phyloP scores from a whole-genome alignment of 2,329 filamentous ascomycete species.

The Alternaria solani region DNA sequence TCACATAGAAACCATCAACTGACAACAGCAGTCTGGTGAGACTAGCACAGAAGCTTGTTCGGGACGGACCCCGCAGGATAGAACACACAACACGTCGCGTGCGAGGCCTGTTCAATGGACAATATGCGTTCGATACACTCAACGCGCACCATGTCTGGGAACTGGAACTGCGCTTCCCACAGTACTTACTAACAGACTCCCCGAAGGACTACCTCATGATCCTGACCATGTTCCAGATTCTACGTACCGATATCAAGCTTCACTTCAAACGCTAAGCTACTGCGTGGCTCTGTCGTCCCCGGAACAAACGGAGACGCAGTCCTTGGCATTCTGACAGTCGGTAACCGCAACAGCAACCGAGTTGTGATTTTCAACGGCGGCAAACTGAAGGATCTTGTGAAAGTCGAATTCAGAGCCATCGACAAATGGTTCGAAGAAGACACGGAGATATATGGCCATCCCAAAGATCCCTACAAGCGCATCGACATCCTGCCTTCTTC shows the following conservation, averaged over 20 bases:
- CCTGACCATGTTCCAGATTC: slow-evolving; percentile 27
- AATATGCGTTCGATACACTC: slow-evolving; percentile 46
- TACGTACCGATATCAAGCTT: slow-evolving; percentile 40
- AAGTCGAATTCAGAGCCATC: slow-evolving; percentile 41
- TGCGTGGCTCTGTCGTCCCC: slow-evolving; percentile 19
- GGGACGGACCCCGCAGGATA: slow-evolving; percentile 48
- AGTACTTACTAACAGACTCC: slow-evolving; percentile 32
- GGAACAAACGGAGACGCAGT: slow-evolving; percentile 31
- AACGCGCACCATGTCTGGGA: slow-evolving; percentile 51
- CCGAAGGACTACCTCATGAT: not conserved
- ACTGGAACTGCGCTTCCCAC: slow-evolving; percentile 43
- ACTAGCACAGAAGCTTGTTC: slow-evolving; percentile 53
- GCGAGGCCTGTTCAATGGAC: slow-evolving; percentile 43
- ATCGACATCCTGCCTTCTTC: slow-evolving; percentile 67
- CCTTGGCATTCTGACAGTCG: slow-evolving; percentile 32
- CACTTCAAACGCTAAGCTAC: slow-evolving; percentile 27
- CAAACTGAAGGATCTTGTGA: slow-evolving; percentile 37
- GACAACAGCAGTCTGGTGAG: slow-evolving; percentile 46
- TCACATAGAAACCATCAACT: not conserved
- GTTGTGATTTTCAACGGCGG: slow-evolving; percentile 40
- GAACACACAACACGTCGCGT: slow-evolving; percentile 43
- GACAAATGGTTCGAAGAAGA: slow-evolving; percentile 68
- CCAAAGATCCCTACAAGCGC: slow-evolving; percentile 72
- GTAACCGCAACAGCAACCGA: slow-evolving; percentile 27
- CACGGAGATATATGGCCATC: slow-evolving; percentile 66